Evolutionary conservation across 164 flowering plant species (phyloP), one percentile per base, ranked within the genome.

Genomic region (Dillenia turbinata): DNA sequence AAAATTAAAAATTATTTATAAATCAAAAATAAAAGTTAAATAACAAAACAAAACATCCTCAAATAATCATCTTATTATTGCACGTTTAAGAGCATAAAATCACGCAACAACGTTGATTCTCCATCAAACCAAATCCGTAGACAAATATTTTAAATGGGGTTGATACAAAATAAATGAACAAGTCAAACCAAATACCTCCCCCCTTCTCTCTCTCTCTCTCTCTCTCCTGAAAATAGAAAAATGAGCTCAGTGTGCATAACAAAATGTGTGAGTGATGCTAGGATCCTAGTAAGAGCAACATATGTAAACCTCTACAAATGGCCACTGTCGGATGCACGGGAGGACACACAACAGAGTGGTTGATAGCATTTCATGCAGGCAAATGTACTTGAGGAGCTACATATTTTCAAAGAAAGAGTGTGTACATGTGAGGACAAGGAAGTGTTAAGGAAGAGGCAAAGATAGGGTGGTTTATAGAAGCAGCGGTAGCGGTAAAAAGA

Each of bases 381-480:
- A 83, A 63, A 54, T 85, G 69, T 85, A 81, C 47, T 74, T 85
- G 6, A 67, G 84, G 69, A 85, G 87, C 78, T 85, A 85, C 71
- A 78, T 77, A 0, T 85, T 85, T 52, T 77, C 87, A 0, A 75
- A 67, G 58, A 61, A 80, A 50, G 83, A 82, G 45, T 70, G 50
- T 0, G 61, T 69, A 54, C 63, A 70, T 0, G 81, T 76, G 65
- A 79, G 60, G 68, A 80, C 75, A 8, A 65, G 51, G 59, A 79
- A 76, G 64, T 80, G 83, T 47, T 71, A 79, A 5, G 80, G 75
- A 0, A 68, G 65, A 15, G 68, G 66, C 12, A 78, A 66, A 59
- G 60, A 70, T 50, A 73, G 66, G 60, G 66, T 71, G 57, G 54
- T 52, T 44, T 12, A 49, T 2, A 2, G 49, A 45, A 44, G 22